Base-by-base conservation (phyloP, 257 asterid species). In the Nicotiana noctiflora region DNA sequence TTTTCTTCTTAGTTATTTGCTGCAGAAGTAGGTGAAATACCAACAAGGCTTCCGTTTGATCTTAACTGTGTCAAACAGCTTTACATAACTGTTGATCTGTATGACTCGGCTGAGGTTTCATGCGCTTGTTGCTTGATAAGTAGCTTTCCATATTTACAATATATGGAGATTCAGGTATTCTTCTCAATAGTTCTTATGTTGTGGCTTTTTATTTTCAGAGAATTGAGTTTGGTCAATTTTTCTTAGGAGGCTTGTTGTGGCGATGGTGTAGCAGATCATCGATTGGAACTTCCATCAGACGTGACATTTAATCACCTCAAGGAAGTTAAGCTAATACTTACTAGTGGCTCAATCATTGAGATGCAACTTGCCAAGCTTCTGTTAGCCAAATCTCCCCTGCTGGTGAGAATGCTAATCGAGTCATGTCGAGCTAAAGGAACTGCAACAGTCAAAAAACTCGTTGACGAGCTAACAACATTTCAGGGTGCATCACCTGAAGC, bases 341-440 rank as follows among this genome's bases (percentile, higher is more conserved):
- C 76, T 40, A 70, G 77, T 70, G 77, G 77, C 34, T 70, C 77
- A 70, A 70, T 70, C 19, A 70, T 70, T 52, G 77, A 70, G 77
- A 70, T 70, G 77, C 77, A 70, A 34, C 34, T 70, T 44, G 77
- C 77, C 57, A 70, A 70, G 23, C 77, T 70, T 70, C 57, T 68
- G 34, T 21, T 70, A 44, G 77, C 32, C 12, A 70, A 70, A 8
- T 70, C 77, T 51, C 12, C 49, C 49, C 12, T 2, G 49, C 49
- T 40, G 3, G 49, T 40, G 49, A 40, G 49, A 8, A 40, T 40
- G 49, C 49, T 40, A 40, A 40, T 40, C 2, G 49, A 40, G 49
- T 8, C 49, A 40, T 40, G 49, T 40, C 49, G 49, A 8, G 49
- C 49, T 40, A 40, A 40, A 40, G 49, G 49, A 40, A 40, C 3